These are phyloP conservation scores for Didymella arachidicola DNA, from an alignment of 2,329 filamentous ascomycete genomes.

Conservation along the genomic window DNA sequence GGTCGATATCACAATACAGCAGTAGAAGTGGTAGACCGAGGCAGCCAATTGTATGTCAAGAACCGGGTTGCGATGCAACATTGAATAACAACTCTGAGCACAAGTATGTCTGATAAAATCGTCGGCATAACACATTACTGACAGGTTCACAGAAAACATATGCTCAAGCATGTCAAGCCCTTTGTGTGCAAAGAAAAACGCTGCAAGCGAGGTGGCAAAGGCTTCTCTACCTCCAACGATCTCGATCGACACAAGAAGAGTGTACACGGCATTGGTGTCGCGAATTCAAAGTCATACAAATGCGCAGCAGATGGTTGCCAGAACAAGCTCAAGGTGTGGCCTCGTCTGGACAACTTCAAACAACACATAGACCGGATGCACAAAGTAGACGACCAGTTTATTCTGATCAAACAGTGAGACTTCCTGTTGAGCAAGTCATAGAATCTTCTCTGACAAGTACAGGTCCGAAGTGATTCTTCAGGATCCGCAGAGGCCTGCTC, in stretches of 20 bases:
- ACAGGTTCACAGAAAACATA: slow-evolving; percentile 70
- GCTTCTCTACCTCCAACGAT: slow-evolving; percentile 83
- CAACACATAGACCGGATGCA: slow-evolving; percentile 79
- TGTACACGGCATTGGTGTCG: slow-evolving; percentile 66
- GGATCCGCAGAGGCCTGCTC: not conserved
- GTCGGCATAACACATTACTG: slow-evolving; percentile 14
- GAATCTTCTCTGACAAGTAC: slow-evolving; percentile 22
- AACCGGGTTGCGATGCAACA: slow-evolving; percentile 29
- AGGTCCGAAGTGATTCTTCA: slow-evolving; percentile 36
- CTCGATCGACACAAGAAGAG: slow-evolving; percentile 79
- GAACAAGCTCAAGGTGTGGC: slow-evolving; percentile 74
- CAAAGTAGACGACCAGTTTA: slow-evolving; percentile 52
- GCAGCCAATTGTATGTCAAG: slow-evolving; percentile 27
- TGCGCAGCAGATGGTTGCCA: slow-evolving; percentile 67
- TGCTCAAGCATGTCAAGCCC: slow-evolving; percentile 72
- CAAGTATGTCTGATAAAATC: slow-evolving; percentile 41
- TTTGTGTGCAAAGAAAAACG: slow-evolving; percentile 65
- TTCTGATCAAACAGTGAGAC: slow-evolving; percentile 58
- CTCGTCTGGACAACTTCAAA: slow-evolving; percentile 85
- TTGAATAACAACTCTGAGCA: slow-evolving; percentile 49
- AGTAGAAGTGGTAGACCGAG: slow-evolving; percentile 31
- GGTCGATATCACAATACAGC: slow-evolving; percentile 34
- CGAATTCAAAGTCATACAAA: slow-evolving; percentile 58
- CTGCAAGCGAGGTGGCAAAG: slow-evolving; percentile 65
- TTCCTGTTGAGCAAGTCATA: no score